phyloP scores from a whole-genome alignment of 116 monocot genomes.

The Phalaenopsis hybrid region DNA sequence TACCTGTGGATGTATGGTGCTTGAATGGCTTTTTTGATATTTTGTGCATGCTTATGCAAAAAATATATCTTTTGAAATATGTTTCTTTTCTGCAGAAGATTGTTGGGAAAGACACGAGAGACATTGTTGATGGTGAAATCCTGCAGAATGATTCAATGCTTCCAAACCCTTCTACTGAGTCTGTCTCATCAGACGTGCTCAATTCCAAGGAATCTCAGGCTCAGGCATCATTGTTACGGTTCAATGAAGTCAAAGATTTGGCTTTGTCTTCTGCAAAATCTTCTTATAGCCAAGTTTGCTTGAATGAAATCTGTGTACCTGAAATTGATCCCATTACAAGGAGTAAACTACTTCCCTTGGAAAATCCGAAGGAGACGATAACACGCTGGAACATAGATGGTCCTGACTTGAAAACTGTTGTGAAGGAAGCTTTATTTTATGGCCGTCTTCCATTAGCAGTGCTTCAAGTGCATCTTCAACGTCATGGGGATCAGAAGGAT shows the following conservation, averaged over 20 bases:
- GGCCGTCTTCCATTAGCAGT: conserved; percentile 84
- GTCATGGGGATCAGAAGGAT: conserved; percentile 31
- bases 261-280: conserved; percentile 29
- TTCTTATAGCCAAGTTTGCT: conserved; percentile 23
- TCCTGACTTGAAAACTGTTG: conserved; percentile 60
- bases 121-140: conserved; percentile 26
- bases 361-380: conserved; percentile 76
- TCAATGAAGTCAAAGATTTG: conserved; percentile 13
- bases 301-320: conserved; percentile 10
- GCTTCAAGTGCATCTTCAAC: conserved; percentile 72
- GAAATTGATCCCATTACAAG: conserved; percentile 16
- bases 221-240: conserved; percentile 14
- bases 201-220: conserved; percentile 16
- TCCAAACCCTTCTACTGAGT: conserved; percentile 18
- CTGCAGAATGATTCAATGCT: conserved; percentile 28
- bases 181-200: conserved; percentile 6
- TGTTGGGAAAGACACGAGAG: conserved; percentile 33
- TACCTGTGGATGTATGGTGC: conserved; percentile 35
- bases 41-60: background rate
- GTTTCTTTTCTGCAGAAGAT: conserved; percentile 21
- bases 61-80: background rate
- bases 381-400: conserved; percentile 62
- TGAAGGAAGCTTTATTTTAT: conserved; percentile 73
- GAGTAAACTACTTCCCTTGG: conserved; percentile 27
- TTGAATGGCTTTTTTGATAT: conserved; percentile 8